Evolutionary conservation across 208 protist species (phyloP).

Genomic region (Wallacemonas collosoma): DNA sequence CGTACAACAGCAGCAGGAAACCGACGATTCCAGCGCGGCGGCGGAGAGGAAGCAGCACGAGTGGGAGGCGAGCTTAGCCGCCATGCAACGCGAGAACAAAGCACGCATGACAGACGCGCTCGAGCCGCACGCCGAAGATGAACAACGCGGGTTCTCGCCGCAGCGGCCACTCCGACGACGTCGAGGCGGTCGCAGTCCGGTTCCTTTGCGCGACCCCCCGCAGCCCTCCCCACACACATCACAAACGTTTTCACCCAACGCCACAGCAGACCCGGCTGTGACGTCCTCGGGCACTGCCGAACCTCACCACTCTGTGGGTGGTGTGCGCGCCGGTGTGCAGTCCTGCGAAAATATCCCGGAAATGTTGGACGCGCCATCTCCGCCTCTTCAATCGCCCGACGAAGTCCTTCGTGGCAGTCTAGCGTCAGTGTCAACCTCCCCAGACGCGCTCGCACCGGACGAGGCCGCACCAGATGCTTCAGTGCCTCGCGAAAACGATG

Average conservation of each 20-base stretch:
- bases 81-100: conserved; percentile 79
- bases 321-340: too few relatives aligned
- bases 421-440: not conserved
- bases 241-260: not conserved
- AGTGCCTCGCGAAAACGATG: too few relatives aligned
- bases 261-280: not conserved
- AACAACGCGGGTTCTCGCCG: conserved; percentile 14
- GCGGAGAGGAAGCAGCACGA: conserved; percentile 28
- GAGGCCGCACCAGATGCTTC: not conserved
- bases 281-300: not conserved
- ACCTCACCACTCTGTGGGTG: not conserved
- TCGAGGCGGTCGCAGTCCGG: not conserved
- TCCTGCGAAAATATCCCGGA: too few relatives aligned
- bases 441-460: not conserved
- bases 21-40: conserved; percentile 9
- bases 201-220: not conserved
- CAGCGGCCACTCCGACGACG: conserved; percentile 8
- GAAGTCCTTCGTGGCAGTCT: not conserved
- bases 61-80: conserved; percentile 51
- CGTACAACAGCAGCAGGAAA: not conserved
- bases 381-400: too few relatives aligned
- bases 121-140: conserved; percentile 17
- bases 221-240: not conserved
- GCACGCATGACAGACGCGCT: conserved; percentile 41
- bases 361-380: too few relatives aligned